Conservation (phyloP, 768 basidiomycete genomes). For the Terana coerulea region DNA sequence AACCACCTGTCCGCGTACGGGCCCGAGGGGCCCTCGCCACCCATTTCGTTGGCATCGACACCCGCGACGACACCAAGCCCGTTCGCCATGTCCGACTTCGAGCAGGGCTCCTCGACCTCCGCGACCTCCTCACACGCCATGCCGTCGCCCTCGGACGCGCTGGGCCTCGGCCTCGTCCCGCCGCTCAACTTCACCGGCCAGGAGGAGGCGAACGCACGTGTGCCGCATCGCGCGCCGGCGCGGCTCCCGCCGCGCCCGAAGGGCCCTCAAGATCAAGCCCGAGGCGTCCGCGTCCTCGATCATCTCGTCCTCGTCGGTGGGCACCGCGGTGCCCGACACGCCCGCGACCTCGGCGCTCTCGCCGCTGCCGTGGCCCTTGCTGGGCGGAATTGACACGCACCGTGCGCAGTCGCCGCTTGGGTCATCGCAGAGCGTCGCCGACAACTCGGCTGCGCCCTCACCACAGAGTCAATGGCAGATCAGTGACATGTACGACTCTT, state of each 20-base stretch:
- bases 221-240: constrained; percentile 6
- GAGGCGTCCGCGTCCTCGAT: neutral
- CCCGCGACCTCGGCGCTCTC: neutral
- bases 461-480: neutral
- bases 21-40: constrained; percentile 4
- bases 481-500: neutral
- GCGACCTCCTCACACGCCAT: constrained; percentile 9
- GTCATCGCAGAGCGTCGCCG: neutral
- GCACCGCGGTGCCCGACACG: constrained; percentile 3
- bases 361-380: constrained; percentile 9
- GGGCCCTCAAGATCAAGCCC: neutral
- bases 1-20: neutral
- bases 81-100: constrained; percentile 7
- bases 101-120: constrained; percentile 8
- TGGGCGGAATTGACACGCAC: neutral
- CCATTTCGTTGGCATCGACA: constrained; percentile 12
- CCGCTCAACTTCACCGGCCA: constrained; percentile 8
- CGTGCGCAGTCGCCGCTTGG: neutral
- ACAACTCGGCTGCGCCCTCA: neutral
- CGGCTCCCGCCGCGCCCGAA: constrained; percentile 9
- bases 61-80: constrained; percentile 7
- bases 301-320: constrained; percentile 1
- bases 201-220: constrained; percentile 10
- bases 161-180: constrained; percentile 2
- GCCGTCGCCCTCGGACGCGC: constrained; percentile 5